A percentile compares a stretch with the other conserved stretches of the same genome.
phyloP scores from a whole-genome alignment of 495 filamentous ascomycete genomes.

The Talaromyces borbonicus region DNA sequence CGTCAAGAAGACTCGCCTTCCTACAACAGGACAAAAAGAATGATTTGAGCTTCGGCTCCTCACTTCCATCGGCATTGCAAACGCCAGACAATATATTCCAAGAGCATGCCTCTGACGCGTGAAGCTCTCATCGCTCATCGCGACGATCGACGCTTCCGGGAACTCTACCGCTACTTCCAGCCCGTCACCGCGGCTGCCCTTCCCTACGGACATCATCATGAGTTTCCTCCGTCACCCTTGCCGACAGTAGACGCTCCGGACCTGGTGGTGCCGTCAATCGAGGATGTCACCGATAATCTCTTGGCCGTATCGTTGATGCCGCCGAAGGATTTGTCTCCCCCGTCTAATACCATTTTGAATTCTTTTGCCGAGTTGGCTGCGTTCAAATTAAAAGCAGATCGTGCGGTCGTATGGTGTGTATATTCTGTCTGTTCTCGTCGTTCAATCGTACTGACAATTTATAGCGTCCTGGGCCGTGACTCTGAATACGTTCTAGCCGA shows the following conservation, averaged over 20 bases:
- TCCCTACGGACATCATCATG: conserved; percentile 11
- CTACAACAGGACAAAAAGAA: conserved; percentile 3
- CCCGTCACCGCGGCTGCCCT: conserved; percentile 15
- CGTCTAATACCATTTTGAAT: conserved; percentile 49
- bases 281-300: background rate
- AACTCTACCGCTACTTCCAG: conserved; percentile 39
- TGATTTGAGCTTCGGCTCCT: background rate
- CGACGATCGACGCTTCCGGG: conserved; percentile 26
- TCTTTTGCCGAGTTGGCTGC: conserved; percentile 42
- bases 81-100: background rate
- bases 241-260: background rate
- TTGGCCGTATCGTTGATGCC: conserved; percentile 8
- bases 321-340: conserved; percentile 15
- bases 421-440: conserved; percentile 5
- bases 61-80: background rate
- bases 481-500: conserved; percentile 50
- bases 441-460: conserved; percentile 2
- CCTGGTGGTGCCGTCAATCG: background rate
- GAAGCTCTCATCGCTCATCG: conserved; percentile 18
- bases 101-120: background rate
- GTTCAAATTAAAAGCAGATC: conserved; percentile 36
- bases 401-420: conserved; percentile 31
- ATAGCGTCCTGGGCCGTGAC: conserved; percentile 46
- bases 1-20: background rate
- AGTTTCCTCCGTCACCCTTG: background rate